Evolutionary conservation across 2,329 filamentous ascomycete species (phyloP).

Genomic region (Knufia petricola): DNA sequence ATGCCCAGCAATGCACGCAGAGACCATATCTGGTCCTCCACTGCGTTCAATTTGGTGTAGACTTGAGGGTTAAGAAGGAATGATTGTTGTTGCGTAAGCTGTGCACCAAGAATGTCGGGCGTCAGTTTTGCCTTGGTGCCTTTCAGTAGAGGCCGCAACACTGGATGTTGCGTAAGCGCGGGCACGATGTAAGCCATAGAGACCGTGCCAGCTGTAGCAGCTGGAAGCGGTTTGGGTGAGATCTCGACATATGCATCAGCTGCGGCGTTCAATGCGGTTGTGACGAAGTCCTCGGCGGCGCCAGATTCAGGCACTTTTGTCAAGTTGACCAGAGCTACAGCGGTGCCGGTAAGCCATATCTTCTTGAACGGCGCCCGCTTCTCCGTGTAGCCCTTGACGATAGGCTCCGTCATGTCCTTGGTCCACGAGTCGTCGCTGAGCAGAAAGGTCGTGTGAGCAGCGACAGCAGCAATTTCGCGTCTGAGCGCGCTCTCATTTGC

Average conservation of each 20-base stretch:
- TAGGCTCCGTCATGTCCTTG: slow-evolving; percentile 57
- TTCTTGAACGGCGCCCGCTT: slow-evolving; percentile 71
- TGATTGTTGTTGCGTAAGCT: slow-evolving; percentile 62
- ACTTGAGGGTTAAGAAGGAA: slow-evolving; percentile 77
- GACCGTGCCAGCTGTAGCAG: slow-evolving; percentile 74
- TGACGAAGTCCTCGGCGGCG: slow-evolving; percentile 35
- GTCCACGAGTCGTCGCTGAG: slow-evolving; percentile 56
- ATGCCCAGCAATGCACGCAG: slow-evolving; percentile 58
- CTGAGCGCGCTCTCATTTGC: slow-evolving; percentile 74
- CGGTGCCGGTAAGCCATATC: slow-evolving; percentile 58
- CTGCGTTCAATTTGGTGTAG: slow-evolving; percentile 65
- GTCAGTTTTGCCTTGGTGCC: slow-evolving; percentile 5
- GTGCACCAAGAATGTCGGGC: slow-evolving; percentile 48
- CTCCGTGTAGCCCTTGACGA: slow-evolving; percentile 73
- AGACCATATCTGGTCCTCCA: slow-evolving; percentile 73
- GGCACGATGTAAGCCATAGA: slow-evolving; percentile 57
- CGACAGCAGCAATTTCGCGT: slow-evolving; percentile 64
- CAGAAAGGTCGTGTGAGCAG: slow-evolving; percentile 53
- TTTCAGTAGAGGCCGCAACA: background rate
- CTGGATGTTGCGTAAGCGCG: slow-evolving; percentile 25
- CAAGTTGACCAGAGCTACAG: slow-evolving; percentile 16
- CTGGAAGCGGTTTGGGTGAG: slow-evolving; percentile 63
- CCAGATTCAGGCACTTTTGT: slow-evolving; percentile 34
- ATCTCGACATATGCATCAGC: slow-evolving; percentile 67
- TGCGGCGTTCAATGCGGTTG: slow-evolving; percentile 42